These are phyloP conservation scores for Exserohilum rostratum DNA, from an alignment of 2,329 filamentous ascomycete genomes.

Conservation along the genomic window DNA sequence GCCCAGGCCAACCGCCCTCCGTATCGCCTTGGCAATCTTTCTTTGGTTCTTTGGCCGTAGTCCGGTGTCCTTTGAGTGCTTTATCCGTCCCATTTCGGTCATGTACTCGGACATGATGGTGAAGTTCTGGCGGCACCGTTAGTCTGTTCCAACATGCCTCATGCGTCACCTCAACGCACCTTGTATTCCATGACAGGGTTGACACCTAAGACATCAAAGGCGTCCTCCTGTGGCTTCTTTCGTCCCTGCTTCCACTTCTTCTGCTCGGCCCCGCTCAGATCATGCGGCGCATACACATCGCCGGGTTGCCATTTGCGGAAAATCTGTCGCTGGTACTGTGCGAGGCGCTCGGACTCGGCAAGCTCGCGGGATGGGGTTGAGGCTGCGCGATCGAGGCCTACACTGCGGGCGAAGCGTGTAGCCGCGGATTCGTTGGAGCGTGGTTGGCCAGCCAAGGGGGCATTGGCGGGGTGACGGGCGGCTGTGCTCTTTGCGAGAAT, in stretches of 20 bases:
- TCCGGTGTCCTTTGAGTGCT: conserved; percentile 74
- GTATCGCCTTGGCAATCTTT: conserved; percentile 89
- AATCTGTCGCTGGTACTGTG: conserved; percentile 67
- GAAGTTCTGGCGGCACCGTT: conserved; percentile 71
- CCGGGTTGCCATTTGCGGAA: conserved; percentile 75
- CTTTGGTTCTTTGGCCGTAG: conserved; percentile 89
- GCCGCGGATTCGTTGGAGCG: conserved; percentile 12
- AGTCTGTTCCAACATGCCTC: conserved; percentile 19
- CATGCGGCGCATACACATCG: conserved; percentile 89
- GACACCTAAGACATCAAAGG: conserved; percentile 78
- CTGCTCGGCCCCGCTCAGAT: conserved; percentile 79
- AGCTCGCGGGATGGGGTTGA: conserved; percentile 29
- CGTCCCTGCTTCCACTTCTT: conserved; percentile 71
- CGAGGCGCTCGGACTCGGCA: conserved; percentile 36
- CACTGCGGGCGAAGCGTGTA: conserved; percentile 23
- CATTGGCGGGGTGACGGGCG: conserved; percentile 15
- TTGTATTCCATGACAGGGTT: conserved; percentile 87
- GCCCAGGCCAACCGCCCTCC: conserved; percentile 85
- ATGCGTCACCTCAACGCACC: conserved; percentile 55
- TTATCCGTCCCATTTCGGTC: conserved; percentile 83
- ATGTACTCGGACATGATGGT: conserved; percentile 89
- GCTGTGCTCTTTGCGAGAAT: conserved; percentile 24
- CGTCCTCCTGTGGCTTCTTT: conserved; percentile 65
- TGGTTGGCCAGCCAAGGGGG: not conserved
- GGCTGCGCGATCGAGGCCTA: conserved; percentile 24